These are phyloP conservation scores for Cadophora sp. DNA, from an alignment of 2,329 filamentous ascomycete species.

Conservation along the genomic window DNA sequence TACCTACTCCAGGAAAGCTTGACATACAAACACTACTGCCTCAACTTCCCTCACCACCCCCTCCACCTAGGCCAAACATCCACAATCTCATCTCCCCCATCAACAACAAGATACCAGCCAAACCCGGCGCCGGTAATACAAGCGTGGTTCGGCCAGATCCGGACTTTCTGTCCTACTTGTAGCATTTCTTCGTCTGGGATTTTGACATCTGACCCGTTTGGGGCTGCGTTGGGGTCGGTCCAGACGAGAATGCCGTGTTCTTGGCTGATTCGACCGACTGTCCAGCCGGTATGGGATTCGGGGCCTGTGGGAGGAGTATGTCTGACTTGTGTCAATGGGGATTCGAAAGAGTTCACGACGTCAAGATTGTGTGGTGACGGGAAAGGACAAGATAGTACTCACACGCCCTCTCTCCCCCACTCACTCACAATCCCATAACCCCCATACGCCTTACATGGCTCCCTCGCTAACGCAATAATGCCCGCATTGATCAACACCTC, in stretches of 20 bases:
- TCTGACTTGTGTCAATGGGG: neutral
- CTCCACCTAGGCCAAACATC: conserved; percentile 78
- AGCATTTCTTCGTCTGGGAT: conserved; percentile 56
- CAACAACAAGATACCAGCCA: conserved; percentile 77
- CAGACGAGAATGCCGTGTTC: conserved; percentile 79
- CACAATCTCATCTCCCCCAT: conserved; percentile 69
- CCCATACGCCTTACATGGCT: conserved; percentile 73
- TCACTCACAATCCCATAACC: conserved; percentile 74
- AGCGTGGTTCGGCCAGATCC: conserved; percentile 82
- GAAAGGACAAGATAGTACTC: neutral
- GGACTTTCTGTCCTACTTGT: conserved; percentile 68
- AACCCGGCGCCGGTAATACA: conserved; percentile 77
- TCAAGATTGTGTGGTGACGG: neutral
- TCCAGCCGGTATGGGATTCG: conserved; percentile 60
- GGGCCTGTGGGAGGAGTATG: conserved; percentile 47
- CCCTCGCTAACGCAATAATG: conserved; percentile 72
- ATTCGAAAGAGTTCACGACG: too few species aligned
- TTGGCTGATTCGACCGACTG: conserved; percentile 75
- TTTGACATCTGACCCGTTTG: neutral
- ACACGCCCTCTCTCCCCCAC: conserved; percentile 52
- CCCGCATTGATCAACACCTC: conserved; percentile 76
- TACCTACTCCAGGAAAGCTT: too few species aligned
- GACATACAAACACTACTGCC: too few species aligned
- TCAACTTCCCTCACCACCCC: conserved; percentile 63
- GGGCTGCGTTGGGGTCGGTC: conserved; percentile 45